Evolutionary conservation across 2,329 filamentous ascomycete genomes (phyloP).

Genomic region (Diplodia intermedia): DNA sequence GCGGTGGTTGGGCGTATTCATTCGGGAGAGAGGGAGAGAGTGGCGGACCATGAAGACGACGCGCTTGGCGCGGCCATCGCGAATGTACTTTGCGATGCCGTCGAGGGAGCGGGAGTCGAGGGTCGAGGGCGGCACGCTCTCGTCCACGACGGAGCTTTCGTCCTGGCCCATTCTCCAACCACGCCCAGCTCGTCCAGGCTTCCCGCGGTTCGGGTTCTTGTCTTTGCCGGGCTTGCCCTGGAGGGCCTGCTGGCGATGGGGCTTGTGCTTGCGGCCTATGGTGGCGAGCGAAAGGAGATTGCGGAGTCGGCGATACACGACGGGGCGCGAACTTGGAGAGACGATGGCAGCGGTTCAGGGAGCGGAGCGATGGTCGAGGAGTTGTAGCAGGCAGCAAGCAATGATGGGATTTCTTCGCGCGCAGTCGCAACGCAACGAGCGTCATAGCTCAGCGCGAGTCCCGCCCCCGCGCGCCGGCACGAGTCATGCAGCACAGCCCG

Average conservation of each 20-base stretch:
- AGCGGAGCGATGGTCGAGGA: no score
- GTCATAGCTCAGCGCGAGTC: background rate
- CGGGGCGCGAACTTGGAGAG: background rate
- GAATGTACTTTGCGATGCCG: constrained; percentile 81
- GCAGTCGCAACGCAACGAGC: background rate
- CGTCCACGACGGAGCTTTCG: constrained; percentile 72
- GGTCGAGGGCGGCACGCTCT: constrained; percentile 68
- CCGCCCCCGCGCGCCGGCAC: background rate
- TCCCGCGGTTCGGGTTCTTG: constrained; percentile 39
- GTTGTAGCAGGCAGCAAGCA: background rate
- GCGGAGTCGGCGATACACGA: constrained; percentile 8
- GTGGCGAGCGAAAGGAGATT: constrained; percentile 38
- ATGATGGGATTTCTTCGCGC: background rate
- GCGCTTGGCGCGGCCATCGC: constrained; percentile 67
- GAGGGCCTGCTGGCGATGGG: constrained; percentile 44
- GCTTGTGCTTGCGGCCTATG: constrained; percentile 61
- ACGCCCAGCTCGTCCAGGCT: constrained; percentile 37
- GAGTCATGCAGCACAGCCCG: background rate
- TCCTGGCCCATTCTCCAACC: constrained; percentile 82
- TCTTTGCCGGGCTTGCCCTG: constrained; percentile 40
- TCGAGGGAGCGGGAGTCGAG: constrained; percentile 73
- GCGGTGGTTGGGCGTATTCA: background rate
- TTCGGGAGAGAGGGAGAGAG: background rate
- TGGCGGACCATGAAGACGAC: constrained; percentile 78
- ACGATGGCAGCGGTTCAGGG: background rate